Evolutionary conservation across 768 basidiomycete species (phyloP).

Genomic region (Postia placenta): DNA sequence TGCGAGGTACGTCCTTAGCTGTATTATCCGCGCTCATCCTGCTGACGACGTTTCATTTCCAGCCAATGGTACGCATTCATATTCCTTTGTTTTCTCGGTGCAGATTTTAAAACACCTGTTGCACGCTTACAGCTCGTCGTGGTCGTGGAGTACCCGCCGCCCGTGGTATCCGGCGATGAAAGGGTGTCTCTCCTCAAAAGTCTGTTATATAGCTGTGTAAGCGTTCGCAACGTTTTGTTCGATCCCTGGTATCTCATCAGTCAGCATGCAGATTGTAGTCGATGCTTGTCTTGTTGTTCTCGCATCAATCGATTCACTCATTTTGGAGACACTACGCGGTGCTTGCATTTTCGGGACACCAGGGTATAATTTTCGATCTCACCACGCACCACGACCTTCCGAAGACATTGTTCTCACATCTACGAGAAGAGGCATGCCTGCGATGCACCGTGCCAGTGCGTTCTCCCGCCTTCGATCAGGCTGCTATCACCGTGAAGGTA

Average conservation of each 20-base stretch:
- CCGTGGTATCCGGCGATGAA: constrained; percentile 78
- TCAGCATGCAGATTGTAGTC: background rate
- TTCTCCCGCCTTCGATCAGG: too few species aligned
- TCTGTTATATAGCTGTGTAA: constrained; percentile 20
- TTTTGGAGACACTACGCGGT: too few species aligned
- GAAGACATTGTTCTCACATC: too few species aligned
- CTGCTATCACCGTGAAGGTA: too few species aligned
- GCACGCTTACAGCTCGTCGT: constrained; percentile 59
- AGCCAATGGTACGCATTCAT: constrained; percentile 77
- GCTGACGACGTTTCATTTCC: constrained; percentile 19
- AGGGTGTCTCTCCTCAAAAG: constrained; percentile 14
- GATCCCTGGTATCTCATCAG: background rate
- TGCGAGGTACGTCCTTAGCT: constrained; percentile 69
- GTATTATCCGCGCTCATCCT: constrained; percentile 5
- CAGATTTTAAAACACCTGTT: constrained; percentile 2
- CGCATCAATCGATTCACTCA: background rate
- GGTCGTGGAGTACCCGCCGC: constrained; percentile 76
- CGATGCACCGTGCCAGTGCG: too few species aligned
- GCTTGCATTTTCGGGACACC: too few species aligned
- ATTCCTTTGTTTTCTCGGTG: background rate
- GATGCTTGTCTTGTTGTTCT: background rate
- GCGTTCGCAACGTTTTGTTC: too few species aligned
- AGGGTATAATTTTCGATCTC: too few species aligned
- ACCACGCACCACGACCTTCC: too few species aligned
- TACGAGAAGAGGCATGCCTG: too few species aligned